Evolutionary conservation across 2,329 filamentous ascomycete species (phyloP).

Genomic region (Ilyonectria robusta): DNA sequence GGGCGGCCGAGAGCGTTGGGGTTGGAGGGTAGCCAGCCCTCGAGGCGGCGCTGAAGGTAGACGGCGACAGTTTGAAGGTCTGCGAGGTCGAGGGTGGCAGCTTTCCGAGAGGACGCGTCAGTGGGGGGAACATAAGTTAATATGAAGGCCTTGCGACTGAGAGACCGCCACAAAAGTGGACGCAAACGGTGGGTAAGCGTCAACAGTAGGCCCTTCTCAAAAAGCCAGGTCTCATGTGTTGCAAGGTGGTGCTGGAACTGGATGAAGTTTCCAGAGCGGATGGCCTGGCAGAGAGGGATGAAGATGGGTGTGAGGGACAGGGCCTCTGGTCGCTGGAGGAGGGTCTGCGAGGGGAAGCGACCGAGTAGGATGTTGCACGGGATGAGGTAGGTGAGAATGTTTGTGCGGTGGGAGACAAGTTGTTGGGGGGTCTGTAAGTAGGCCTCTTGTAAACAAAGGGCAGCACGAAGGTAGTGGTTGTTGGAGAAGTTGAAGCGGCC

Average conservation of each 20-base stretch:
- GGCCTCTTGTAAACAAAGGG: slow-evolving; percentile 81
- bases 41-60: slow-evolving; percentile 75
- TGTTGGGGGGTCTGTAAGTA: slow-evolving; percentile 76
- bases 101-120: slow-evolving; percentile 69
- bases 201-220: slow-evolving; percentile 81
- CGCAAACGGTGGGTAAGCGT: slow-evolving; percentile 84
- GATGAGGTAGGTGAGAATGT: slow-evolving; percentile 88
- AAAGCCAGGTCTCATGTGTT: slow-evolving; percentile 78
- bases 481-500: slow-evolving; percentile 91
- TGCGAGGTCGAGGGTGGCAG: slow-evolving; percentile 81
- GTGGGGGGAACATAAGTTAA: slow-evolving; percentile 80
- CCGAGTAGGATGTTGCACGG: slow-evolving; percentile 87
- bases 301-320: slow-evolving; percentile 76
- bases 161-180: slow-evolving; percentile 85
- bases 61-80: slow-evolving; percentile 76
- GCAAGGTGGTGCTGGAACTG: slow-evolving; percentile 80
- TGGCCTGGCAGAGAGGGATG: slow-evolving; percentile 78
- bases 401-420: slow-evolving; percentile 80
- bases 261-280: slow-evolving; percentile 81
- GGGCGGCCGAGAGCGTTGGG: slow-evolving; percentile 53
- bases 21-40: slow-evolving; percentile 66
- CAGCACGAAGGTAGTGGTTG: slow-evolving; percentile 84
- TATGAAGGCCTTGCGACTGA: slow-evolving; percentile 84
- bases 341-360: slow-evolving; percentile 78
- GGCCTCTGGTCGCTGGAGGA: slow-evolving; percentile 78